These are phyloP conservation scores for Penicillium brevicompactum DNA, from an alignment of 2,329 filamentous ascomycete genomes.

Conservation along the genomic window DNA sequence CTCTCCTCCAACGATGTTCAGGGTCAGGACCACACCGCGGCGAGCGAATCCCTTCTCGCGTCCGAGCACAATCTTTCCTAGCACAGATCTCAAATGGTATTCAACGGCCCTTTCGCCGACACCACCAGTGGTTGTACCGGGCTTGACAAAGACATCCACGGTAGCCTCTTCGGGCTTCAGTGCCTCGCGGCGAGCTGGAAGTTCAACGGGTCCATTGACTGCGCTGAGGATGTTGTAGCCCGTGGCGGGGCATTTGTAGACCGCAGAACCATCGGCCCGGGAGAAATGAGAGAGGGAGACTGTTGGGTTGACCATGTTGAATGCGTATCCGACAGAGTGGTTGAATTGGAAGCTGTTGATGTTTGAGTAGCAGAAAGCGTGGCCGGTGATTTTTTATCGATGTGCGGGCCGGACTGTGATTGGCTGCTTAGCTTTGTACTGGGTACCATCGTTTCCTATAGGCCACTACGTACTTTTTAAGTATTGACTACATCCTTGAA, in stretches of 20 bases:
- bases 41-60: conserved; percentile 45
- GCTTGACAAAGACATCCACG: conserved; percentile 86
- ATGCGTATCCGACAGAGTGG: background rate
- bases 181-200: conserved; percentile 71
- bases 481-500: background rate
- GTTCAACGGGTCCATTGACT: conserved; percentile 92
- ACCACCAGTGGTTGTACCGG: conserved; percentile 81
- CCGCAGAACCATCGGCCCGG: conserved; percentile 45
- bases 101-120: conserved; percentile 82
- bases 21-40: conserved; percentile 46
- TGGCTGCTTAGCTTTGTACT: conserved; percentile 12
- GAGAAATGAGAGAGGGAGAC: conserved; percentile 36
- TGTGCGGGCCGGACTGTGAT: conserved; percentile 20
- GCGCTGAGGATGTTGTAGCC: conserved; percentile 82
- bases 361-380: background rate
- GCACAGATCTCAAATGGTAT: conserved; percentile 45
- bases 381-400: conserved; percentile 17
- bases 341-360: conserved; percentile 5
- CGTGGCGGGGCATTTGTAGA: conserved; percentile 43
- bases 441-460: background rate
- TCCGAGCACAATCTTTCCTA: conserved; percentile 45
- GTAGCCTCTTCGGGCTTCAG: conserved; percentile 89
- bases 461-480: background rate
- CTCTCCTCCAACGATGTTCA: conserved; percentile 43
- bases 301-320: conserved; percentile 39